These are phyloP conservation scores for Penicillium waksmanii DNA, from an alignment of 495 filamentous ascomycete species.

Conservation along the genomic window DNA sequence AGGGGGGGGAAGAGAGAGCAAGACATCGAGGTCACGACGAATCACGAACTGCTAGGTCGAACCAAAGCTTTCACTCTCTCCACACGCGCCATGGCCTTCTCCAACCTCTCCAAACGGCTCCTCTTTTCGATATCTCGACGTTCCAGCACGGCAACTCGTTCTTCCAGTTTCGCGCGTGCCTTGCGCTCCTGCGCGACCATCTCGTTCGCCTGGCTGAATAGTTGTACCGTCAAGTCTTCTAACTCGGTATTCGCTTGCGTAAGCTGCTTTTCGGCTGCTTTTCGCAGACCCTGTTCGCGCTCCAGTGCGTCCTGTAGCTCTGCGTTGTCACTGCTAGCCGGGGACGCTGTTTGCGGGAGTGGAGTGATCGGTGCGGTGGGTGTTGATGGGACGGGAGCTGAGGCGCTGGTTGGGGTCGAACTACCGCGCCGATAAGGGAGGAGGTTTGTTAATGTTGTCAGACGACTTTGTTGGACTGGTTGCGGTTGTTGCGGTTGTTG, in stretches of 20 bases:
- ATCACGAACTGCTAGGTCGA: conserved; percentile 40
- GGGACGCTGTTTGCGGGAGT: conserved; percentile 22
- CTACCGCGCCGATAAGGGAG: conserved; percentile 62
- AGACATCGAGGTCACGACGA: neutral
- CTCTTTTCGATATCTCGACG: conserved; percentile 71
- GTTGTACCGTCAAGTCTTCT: conserved; percentile 81
- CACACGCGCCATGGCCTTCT: conserved; percentile 75
- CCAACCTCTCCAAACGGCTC: conserved; percentile 70
- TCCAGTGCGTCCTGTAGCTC: conserved; percentile 72
- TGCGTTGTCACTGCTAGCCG: conserved; percentile 37
- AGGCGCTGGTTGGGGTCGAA: conserved; percentile 27
- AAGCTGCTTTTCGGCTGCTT: conserved; percentile 74
- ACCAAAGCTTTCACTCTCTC: conserved; percentile 78
- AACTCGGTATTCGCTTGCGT: conserved; percentile 75
- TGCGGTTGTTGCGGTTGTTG: conserved; percentile 45
- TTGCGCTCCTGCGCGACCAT: conserved; percentile 93
- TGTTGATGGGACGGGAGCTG: conserved; percentile 20
- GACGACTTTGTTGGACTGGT: conserved; percentile 39
- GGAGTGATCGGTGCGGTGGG: conserved; percentile 14
- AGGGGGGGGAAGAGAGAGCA: neutral
- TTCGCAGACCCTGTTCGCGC: conserved; percentile 71
- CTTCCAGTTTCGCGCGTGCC: conserved; percentile 77
- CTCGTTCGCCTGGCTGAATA: conserved; percentile 95
- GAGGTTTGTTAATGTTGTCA: conserved; percentile 67
- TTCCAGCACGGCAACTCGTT: conserved; percentile 71